phyloP scores from a whole-genome alignment of 202 grass and related monocot genomes.

The Panicum virgatum region DNA sequence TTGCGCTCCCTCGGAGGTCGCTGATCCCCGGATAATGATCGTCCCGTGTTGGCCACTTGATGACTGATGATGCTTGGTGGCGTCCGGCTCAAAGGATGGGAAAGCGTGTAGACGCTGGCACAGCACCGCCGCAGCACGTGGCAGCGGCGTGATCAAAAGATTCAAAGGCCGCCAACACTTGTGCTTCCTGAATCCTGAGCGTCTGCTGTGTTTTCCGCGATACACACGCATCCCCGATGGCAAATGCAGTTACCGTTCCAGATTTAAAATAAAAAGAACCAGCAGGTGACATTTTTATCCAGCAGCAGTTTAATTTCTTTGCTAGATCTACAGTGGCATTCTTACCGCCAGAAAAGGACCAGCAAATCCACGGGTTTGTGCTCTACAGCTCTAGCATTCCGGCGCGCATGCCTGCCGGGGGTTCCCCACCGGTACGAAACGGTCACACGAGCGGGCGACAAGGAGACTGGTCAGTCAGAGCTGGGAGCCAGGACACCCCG shows the following conservation, averaged over 20 bases:
- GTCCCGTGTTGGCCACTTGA: slow-evolving; percentile 7
- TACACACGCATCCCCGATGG: background rate
- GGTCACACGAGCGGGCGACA: slow-evolving; percentile 38
- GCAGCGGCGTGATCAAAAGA: slow-evolving; percentile 4
- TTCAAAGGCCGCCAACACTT: too few species aligned
- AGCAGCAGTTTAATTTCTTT: background rate
- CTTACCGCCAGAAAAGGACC: background rate
- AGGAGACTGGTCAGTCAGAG: slow-evolving; percentile 1
- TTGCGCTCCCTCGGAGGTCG: slow-evolving; percentile 30
- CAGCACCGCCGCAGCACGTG: background rate
- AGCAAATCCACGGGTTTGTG: slow-evolving; percentile 18
- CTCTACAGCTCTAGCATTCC: background rate
- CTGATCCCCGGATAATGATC: slow-evolving; percentile 22
- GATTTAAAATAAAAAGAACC: background rate
- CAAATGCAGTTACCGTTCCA: background rate
- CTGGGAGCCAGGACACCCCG: background rate
- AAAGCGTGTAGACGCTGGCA: background rate
- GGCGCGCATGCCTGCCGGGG: background rate
- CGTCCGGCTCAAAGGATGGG: background rate
- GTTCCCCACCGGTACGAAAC: slow-evolving; percentile 18
- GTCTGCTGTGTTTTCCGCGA: background rate
- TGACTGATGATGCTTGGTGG: slow-evolving; percentile 5
- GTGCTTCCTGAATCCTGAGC: background rate
- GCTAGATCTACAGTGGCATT: background rate
- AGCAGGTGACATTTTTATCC: background rate